These are phyloP conservation scores for Fusarium concolor DNA, from an alignment of 2,329 filamentous ascomycete genomes.

Conservation along the genomic window DNA sequence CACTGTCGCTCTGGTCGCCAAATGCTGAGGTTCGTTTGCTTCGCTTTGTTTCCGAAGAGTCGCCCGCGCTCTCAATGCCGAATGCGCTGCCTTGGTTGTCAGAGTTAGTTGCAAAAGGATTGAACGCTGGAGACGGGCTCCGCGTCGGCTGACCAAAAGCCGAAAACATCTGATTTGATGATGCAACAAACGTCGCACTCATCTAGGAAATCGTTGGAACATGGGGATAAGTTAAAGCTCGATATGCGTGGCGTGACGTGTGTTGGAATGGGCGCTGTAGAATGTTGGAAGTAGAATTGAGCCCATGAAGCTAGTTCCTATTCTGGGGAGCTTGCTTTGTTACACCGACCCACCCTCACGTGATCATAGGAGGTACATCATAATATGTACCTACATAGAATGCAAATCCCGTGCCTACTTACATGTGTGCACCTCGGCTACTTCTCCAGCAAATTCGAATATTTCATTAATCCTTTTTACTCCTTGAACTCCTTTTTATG, in stretches of 20 bases:
- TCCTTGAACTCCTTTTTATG: slow-evolving; percentile 28
- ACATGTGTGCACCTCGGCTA: no score
- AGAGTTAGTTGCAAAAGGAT: slow-evolving; percentile 51
- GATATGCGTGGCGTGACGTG: slow-evolving; percentile 26
- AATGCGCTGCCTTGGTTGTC: slow-evolving; percentile 46
- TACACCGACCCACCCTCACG: slow-evolving; percentile 33
- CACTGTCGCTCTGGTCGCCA: slow-evolving; percentile 46
- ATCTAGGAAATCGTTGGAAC: slow-evolving; percentile 50
- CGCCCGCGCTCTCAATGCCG: slow-evolving; percentile 48
- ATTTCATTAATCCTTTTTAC: slow-evolving; percentile 24
- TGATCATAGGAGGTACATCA: slow-evolving; percentile 24
- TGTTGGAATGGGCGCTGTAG: slow-evolving; percentile 11
- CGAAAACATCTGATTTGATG: slow-evolving; percentile 56
- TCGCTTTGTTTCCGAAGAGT: slow-evolving; percentile 45
- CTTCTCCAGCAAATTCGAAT: neutral
- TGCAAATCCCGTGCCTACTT: no score
- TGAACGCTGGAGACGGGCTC: slow-evolving; percentile 51
- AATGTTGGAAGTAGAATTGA: slow-evolving; percentile 35
- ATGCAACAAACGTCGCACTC: slow-evolving; percentile 57
- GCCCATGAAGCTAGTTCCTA: slow-evolving; percentile 35
- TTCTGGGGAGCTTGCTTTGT: slow-evolving; percentile 40
- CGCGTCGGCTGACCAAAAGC: slow-evolving; percentile 52
- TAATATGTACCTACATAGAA: neutral
- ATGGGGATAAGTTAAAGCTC: slow-evolving; percentile 46
- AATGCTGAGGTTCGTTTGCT: slow-evolving; percentile 43